Evolutionary conservation across 371 early-diverging fungal genomes (phyloP), one percentile per base, ranked within the genome.

Genomic region (Mortierella polycephala): DNA sequence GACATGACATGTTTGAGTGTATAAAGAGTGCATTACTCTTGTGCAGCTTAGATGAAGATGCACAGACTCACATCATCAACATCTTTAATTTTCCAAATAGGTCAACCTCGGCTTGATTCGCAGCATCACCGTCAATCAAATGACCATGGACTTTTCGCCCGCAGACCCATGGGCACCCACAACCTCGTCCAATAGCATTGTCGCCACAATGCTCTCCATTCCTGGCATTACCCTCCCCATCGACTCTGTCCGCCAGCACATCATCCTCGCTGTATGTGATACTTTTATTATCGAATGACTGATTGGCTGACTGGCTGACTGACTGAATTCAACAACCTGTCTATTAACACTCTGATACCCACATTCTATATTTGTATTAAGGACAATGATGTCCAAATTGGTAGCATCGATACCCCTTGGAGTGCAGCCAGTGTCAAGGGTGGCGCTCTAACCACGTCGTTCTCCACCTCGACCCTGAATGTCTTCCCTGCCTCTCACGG

Each of bases 141-240:
- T 79, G 79, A 53, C 79, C 10, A 79, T 79, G 73, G 79, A 79
- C 67, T 79, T 79, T 46, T 65, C 79, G 0, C 57, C 73, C 40
- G 5, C 69, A 7, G 62, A 79, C 58, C 59, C 69, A 30, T 72
- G 66, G 65, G 62, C 62, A 1, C 77, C 77, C 14, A 57, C 56
- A 16, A 69, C 73, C 18, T 71, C 72, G 1, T 79, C 79, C 57
- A 72, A 47, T 62, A 69, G 53, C 42, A 37, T 79, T 46, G 69
- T 69, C 8, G 79, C 79, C n/a, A 67, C 68, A 14, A 79, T 79
- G 79, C 58, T 79, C 50, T 71, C 73, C 42, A 72, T 79, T 53
- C 73, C 79, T 42, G 79, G 79, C 13, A 72, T 79, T 42, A 65
- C 64, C 42, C 67, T 79, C 42, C 79, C 79, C n/a, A 77, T 68